These are phyloP conservation scores for Cercospora brassicicola DNA, from an alignment of 2,329 filamentous ascomycete genomes.

Conservation along the genomic window DNA sequence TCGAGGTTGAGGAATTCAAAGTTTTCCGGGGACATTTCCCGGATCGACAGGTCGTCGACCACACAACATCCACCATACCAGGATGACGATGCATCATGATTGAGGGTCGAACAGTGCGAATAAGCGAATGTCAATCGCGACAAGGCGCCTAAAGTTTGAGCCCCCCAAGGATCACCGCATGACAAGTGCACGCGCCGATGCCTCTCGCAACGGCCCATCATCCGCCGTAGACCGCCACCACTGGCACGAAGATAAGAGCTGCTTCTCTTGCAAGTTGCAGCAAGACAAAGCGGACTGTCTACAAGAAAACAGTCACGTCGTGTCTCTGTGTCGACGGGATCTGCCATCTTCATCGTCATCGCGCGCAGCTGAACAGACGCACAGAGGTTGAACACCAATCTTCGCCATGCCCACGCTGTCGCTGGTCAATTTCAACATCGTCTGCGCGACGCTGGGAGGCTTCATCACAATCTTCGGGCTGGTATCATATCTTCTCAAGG, in stretches of 20 bases:
- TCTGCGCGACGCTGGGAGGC: conserved; percentile 75
- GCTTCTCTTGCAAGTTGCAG: not conserved
- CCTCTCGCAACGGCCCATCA: conserved; percentile 18
- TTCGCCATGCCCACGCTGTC: conserved; percentile 56
- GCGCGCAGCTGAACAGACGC: not conserved
- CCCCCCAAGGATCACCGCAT: not conserved
- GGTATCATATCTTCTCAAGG: conserved; percentile 85
- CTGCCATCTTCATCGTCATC: not conserved
- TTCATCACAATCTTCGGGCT: conserved; percentile 89
- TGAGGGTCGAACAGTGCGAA: not conserved
- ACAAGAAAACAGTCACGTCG: not conserved
- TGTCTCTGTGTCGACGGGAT: not conserved
- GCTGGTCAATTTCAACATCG: conserved; percentile 74
- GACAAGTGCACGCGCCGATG: not conserved
- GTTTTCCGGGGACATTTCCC: not conserved
- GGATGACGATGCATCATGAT: not conserved
- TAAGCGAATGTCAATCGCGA: not conserved
- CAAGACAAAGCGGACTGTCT: not conserved
- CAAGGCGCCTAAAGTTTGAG: not conserved
- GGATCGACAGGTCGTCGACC: not conserved
- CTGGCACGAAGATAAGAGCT: not conserved
- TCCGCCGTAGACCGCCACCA: not conserved
- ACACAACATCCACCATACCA: not conserved
- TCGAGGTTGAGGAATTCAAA: not conserved
- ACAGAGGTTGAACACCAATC: no score